Evolutionary conservation across 306 rosid species (phyloP), one percentile per base, ranked within the genome.

Genomic region (Lupinus albus): DNA sequence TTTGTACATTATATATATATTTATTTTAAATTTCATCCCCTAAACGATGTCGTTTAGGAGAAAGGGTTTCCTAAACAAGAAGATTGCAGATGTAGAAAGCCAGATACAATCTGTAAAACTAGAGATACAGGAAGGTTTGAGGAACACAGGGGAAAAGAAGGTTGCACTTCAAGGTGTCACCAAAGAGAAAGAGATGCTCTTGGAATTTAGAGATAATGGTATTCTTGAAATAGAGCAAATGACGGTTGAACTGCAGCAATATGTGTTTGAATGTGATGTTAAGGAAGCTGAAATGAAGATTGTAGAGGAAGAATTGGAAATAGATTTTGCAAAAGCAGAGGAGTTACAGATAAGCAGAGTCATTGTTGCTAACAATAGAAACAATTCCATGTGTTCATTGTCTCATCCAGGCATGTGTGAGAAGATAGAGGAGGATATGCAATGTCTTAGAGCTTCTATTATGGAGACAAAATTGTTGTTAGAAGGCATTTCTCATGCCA

Each of bases 231-330:
- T 75, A 14, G 79, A 59, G 50, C 61, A 58, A 7, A 33, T 78
- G 79, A 75, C 78, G 50, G 30, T 75, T 67, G 79, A 82, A 47
- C 67, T 66, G 52, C 83, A 82, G 18, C 83, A 78, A 9, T n/a
- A 9, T 56, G 76, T 75, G 42, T 82, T 71, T 75, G 83, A 78
- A 41, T 62, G 75, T 62, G 81, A 78, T 54, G 53, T 82, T 38
- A 82, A 82, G 74, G 81, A 75, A 48, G 83, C 83, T 55, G 83
- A 78, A 67, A 71, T 61, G 21, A 75, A 55, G 72, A 55, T 85
- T 38, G 68, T 90, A 72, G 95, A 77, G 79, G 95, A 85, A 79
- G 96, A 90, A 55, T 76, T 84, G 64, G 79, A 75, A 56, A 65
- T 53, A 30, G 84, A 78, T 58, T 69, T 25, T 4, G 28, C 32